A percentile compares a stretch with the other conserved stretches of the same genome.
Evolutionary conservation across 352 stramenopile species (phyloP).

Genomic region (Globisporangium splendens): DNA sequence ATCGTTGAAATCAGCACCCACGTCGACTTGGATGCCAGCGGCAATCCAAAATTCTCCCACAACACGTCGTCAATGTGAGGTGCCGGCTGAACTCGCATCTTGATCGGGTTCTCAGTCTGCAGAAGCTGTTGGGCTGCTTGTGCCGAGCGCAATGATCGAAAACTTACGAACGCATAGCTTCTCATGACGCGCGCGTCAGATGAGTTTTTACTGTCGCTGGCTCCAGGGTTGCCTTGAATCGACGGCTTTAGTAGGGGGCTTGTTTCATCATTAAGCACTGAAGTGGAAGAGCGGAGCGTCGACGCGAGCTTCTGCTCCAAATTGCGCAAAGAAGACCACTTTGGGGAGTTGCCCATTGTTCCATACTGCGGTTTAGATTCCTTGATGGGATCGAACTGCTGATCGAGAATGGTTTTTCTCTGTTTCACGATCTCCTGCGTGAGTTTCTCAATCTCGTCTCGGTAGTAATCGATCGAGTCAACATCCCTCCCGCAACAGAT

Average conservation of each 20-base stretch:
- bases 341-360: constrained; percentile 5
- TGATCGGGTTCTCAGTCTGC: constrained; percentile 60
- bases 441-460: constrained; percentile 38
- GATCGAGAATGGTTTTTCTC: constrained; percentile 45
- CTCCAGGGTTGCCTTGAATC: constrained; percentile 12
- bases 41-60: constrained; percentile 78
- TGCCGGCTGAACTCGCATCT: constrained; percentile 55
- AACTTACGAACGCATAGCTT: constrained; percentile 67
- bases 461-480: constrained; percentile 64
- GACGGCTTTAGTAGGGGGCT: constrained; percentile 6
- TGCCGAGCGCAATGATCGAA: constrained; percentile 55
- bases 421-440: constrained; percentile 46
- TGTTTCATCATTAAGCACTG: constrained; percentile 1
- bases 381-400: constrained; percentile 32
- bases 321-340: constrained; percentile 12
- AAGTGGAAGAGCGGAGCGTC: constrained; percentile 9
- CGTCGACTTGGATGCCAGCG: constrained; percentile 53
- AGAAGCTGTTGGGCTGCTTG: constrained; percentile 71
- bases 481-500: constrained; percentile 46
- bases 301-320: constrained; percentile 10
- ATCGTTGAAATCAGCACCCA: constrained; percentile 55
- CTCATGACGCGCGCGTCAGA: constrained; percentile 50
- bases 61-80: constrained; percentile 65
- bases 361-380: constrained; percentile 23
- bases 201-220: constrained; percentile 21